A percentile compares a stretch with the other conserved stretches of the same genome.
Conservation (phyloP, 371 early-diverging fungal genomes). For the Basidiobolus meristosporus region DNA sequence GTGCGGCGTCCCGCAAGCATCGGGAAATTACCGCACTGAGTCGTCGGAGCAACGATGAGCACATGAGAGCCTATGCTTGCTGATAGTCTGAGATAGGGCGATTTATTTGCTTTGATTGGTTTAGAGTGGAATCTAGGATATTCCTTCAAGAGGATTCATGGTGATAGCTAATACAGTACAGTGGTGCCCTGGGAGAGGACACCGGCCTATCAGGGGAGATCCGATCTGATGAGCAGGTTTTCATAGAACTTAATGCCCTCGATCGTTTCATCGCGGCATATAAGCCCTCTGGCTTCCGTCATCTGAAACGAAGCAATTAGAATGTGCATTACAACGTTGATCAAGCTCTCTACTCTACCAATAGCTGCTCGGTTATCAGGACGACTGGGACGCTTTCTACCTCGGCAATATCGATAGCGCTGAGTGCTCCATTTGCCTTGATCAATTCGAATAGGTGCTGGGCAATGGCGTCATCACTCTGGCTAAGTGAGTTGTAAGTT, state of each 20-base stretch:
- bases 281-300: slow-evolving; percentile 48
- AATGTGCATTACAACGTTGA: background rate
- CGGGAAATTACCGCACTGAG: too few species aligned
- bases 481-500: slow-evolving; percentile 16
- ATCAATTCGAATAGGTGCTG: slow-evolving; percentile 30
- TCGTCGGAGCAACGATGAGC: too few species aligned
- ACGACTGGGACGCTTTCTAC: slow-evolving; percentile 38
- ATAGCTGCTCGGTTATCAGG: slow-evolving; percentile 53
- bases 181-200: too few species aligned
- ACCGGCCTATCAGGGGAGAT: too few species aligned
- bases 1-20: too few species aligned
- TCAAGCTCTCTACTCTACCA: slow-evolving; percentile 20
- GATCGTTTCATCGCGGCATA: slow-evolving; percentile 75
- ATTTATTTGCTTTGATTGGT: too few species aligned
- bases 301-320: slow-evolving; percentile 18
- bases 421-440: slow-evolving; percentile 25
- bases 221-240: too few species aligned
- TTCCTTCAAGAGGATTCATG: too few species aligned
- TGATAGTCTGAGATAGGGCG: too few species aligned
- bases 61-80: too few species aligned
- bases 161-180: too few species aligned
- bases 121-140: too few species aligned
- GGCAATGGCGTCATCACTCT: slow-evolving; percentile 51
- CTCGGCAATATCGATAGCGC: slow-evolving; percentile 47
- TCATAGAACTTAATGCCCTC: slow-evolving; percentile 66